Evolutionary conservation across 202 grass and related monocot species (phyloP), one percentile per base, ranked within the genome.

Genomic region (Setaria italica): DNA sequence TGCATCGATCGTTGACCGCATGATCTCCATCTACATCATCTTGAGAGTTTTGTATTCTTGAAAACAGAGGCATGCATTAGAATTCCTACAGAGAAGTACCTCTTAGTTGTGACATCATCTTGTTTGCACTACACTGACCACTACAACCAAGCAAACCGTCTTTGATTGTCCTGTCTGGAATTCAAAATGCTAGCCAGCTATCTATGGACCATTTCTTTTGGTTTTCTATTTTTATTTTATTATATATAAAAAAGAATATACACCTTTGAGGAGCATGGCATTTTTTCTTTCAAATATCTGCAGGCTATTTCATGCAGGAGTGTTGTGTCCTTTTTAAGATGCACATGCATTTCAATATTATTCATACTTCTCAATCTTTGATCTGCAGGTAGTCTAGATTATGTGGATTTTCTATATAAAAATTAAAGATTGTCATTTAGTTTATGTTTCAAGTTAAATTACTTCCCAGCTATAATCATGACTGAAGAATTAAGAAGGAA

Each of bases 171-270:
- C 37, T 72, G 33, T 53, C 15, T 29, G 19, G 19, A 62, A 53
- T 62, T 67, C 20, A 84, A 1, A 16, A 86, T 70, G 65, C 7
- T 58, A 71, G 54, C 32, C 34, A 79, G 19, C 30, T 77, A 62
- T 62, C 16, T 20, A 16, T 8, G 35, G 59, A 17, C 7, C 9
- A 25, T 58, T 49, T 7, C 6, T 48, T 72, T 72, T 29, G 5
- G 11, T 71, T 72, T 72, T 11, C 25, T 19, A 0, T 72, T 46
- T 69, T 70, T 30, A 14, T 62, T 56, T 8, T 56, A 6, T 30
- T 30, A 66, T 3, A 8, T 35, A 8, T 17, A 11, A 67, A 53
- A 11, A 53, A 33, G 0, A 35, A 35, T 55, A 41, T 41, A 41
- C 39, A 15, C 15, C 49, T 35, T 54, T 5, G 69, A 72, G 11